These are phyloP conservation scores for Psilocybe cyanescens DNA, from an alignment of 768 basidiomycete species.

Conservation along the genomic window DNA sequence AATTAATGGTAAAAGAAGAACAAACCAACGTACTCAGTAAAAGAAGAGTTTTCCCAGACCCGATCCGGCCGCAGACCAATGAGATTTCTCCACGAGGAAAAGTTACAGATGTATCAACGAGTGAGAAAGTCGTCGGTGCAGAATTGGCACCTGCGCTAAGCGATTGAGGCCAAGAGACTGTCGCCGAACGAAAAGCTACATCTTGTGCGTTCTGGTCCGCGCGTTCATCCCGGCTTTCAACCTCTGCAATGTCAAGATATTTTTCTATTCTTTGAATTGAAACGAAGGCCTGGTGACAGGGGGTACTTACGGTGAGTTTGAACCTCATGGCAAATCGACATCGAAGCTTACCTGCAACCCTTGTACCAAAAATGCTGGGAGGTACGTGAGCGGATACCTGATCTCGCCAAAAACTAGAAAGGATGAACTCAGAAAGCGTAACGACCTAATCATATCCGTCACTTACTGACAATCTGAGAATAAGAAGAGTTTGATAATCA, in stretches of 20 bases:
- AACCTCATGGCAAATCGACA: not conserved
- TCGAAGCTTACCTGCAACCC: slow-evolving; percentile 67
- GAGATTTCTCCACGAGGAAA: slow-evolving; percentile 83
- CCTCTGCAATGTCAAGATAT: slow-evolving; percentile 78
- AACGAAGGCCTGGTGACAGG: slow-evolving; percentile 62
- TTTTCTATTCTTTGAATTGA: slow-evolving; percentile 91
- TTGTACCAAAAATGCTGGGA: slow-evolving; percentile 91
- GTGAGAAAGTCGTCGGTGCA: slow-evolving; percentile 80
- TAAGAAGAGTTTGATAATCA: not conserved
- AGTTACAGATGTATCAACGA: slow-evolving; percentile 72
- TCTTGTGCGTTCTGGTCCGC: slow-evolving; percentile 42
- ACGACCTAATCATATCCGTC: not conserved
- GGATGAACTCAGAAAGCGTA: not conserved
- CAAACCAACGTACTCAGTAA: slow-evolving; percentile 52
- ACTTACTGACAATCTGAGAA: slow-evolving; percentile 16
- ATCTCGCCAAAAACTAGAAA: slow-evolving; percentile 79
- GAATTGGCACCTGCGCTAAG: slow-evolving; percentile 49
- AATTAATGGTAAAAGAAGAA: not conserved
- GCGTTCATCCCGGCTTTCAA: slow-evolving; percentile 49
- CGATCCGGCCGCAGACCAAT: slow-evolving; percentile 87
- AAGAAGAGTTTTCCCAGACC: slow-evolving; percentile 86
- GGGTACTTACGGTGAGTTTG: not conserved
- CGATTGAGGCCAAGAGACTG: slow-evolving; percentile 89
- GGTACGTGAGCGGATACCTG: slow-evolving; percentile 83
- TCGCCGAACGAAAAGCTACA: slow-evolving; percentile 81